Conservation (phyloP, 1,284 basidiomycete species). For the Moniliella sp. region DNA sequence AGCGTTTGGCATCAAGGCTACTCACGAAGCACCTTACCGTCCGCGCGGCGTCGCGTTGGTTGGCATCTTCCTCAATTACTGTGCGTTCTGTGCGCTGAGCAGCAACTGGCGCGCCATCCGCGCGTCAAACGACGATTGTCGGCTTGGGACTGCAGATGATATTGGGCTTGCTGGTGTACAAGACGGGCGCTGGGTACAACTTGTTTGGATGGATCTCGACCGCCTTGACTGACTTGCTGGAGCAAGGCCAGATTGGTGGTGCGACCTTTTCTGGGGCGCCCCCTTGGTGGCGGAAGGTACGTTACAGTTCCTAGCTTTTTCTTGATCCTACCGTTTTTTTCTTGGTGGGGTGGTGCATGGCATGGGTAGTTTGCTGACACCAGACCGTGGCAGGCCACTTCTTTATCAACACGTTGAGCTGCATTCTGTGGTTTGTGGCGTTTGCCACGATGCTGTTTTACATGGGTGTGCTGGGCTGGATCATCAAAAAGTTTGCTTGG, state of each 20-base stretch:
- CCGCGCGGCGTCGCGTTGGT: slow-evolving; percentile 17
- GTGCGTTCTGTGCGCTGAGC: slow-evolving; percentile 13
- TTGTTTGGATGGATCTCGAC: slow-evolving; percentile 21
- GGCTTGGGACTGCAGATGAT: slow-evolving; percentile 26
- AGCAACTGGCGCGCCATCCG: too few relatives aligned
- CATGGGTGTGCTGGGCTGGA: slow-evolving; percentile 19
- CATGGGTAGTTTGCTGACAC: slow-evolving; percentile 1
- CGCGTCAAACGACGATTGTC: slow-evolving; percentile 14
- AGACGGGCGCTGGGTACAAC: slow-evolving; percentile 17
- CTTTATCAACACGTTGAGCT: slow-evolving; percentile 37
- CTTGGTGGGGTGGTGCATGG: too few relatives aligned
- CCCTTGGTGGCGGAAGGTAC: slow-evolving; percentile 8
- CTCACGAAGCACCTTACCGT: slow-evolving; percentile 10
- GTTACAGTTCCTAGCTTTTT: too few relatives aligned
- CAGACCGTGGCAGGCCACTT: slow-evolving; percentile 7
- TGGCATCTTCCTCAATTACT: slow-evolving; percentile 10
- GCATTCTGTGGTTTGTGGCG: slow-evolving; percentile 45
- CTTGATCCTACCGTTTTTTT: too few relatives aligned
- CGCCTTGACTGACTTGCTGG: slow-evolving; percentile 18
- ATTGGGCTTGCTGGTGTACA: slow-evolving; percentile 26
- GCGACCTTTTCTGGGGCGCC: slow-evolving; percentile 21
- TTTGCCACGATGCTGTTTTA: slow-evolving; percentile 45
- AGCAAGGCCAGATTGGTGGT: slow-evolving; percentile 17
- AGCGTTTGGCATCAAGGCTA: slow-evolving; percentile 18
- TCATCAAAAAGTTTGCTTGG: slow-evolving; percentile 45